A percentile compares a stretch with the other conserved stretches of the same genome.
These are phyloP conservation scores for Inga leiocalycina DNA, from an alignment of 306 rosid genomes.

Conservation along the genomic window DNA sequence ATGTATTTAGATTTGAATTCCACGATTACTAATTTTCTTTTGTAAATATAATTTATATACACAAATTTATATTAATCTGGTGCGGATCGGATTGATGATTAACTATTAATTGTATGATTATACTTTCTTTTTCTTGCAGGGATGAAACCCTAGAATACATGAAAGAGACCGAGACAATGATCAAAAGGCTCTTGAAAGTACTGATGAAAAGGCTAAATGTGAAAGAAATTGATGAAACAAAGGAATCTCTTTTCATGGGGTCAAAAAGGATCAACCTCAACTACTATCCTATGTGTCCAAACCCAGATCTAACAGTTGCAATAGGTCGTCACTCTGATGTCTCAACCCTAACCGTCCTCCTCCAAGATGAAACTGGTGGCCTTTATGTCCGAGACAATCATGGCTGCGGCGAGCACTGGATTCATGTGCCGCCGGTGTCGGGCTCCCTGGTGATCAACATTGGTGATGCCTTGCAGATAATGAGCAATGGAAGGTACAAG, in stretches of 20 bases:
- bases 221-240: conserved; percentile 38
- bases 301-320: conserved; percentile 52
- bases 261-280: conserved; percentile 58
- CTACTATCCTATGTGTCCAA: conserved; percentile 58
- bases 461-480: conserved; percentile 61
- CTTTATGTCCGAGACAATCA: conserved; percentile 40
- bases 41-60: too few species aligned
- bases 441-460: conserved; percentile 63
- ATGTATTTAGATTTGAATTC: background rate
- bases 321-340: conserved; percentile 68
- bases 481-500: conserved; percentile 68
- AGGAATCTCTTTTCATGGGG: conserved; percentile 48
- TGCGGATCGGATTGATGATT: too few species aligned
- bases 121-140: conserved; percentile 33
- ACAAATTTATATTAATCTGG: too few species aligned
- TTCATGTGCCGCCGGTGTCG: conserved; percentile 52
- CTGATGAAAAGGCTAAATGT: conserved; percentile 54
- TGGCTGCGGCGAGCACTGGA: conserved; percentile 23
- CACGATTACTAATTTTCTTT: background rate
- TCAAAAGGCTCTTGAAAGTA: conserved; percentile 37
- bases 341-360: conserved; percentile 58
- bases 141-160: conserved; percentile 55
- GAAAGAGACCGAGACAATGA: conserved; percentile 42
- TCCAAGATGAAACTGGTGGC: conserved; percentile 64
- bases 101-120: background rate